phyloP scores from a whole-genome alignment of 2,329 filamentous ascomycete genomes.

The Trichoderma sp. region DNA sequence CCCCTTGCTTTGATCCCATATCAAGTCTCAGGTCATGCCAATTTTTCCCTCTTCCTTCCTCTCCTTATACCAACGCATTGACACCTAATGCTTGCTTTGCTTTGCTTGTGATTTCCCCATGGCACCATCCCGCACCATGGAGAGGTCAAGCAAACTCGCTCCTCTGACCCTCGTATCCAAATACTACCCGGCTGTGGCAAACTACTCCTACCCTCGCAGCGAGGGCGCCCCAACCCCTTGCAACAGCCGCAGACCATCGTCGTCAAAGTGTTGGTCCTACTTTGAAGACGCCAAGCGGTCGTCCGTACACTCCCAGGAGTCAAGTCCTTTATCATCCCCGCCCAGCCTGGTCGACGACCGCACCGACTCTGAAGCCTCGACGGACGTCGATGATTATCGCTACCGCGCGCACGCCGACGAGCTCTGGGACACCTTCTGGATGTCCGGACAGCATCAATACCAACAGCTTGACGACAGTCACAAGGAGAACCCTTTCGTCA shows the following conservation, averaged over 20 bases:
- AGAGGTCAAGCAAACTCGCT: conserved; percentile 40
- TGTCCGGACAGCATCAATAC: conserved; percentile 5
- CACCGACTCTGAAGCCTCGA: conserved; percentile 52
- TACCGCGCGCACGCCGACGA: conserved; percentile 48
- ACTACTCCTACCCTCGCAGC: conserved; percentile 45
- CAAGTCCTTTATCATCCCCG: conserved; percentile 49
- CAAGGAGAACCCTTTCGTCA: conserved; percentile 2
- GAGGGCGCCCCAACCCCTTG: conserved; percentile 28
- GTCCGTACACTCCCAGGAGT: conserved; percentile 50
- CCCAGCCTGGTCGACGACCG: conserved; percentile 55
- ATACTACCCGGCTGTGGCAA: conserved; percentile 42
- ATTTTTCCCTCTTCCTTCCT: not conserved
- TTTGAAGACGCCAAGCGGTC: conserved; percentile 38
- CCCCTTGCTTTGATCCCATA: not conserved
- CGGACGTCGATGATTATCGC: conserved; percentile 55
- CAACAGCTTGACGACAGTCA: not conserved
- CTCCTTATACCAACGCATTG: not conserved
- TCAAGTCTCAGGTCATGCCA: not conserved
- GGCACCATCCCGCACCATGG: conserved; percentile 36
- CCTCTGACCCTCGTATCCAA: conserved; percentile 45
- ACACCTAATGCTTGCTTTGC: too few species aligned
- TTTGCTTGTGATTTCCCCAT: too few species aligned
- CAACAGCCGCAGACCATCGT: conserved; percentile 7
- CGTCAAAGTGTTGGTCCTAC: not conserved
- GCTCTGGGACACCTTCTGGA: conserved; percentile 57